Evolutionary conservation across 2,329 filamentous ascomycete genomes (phyloP).

Genomic region (Aspergillus viridinutans): DNA sequence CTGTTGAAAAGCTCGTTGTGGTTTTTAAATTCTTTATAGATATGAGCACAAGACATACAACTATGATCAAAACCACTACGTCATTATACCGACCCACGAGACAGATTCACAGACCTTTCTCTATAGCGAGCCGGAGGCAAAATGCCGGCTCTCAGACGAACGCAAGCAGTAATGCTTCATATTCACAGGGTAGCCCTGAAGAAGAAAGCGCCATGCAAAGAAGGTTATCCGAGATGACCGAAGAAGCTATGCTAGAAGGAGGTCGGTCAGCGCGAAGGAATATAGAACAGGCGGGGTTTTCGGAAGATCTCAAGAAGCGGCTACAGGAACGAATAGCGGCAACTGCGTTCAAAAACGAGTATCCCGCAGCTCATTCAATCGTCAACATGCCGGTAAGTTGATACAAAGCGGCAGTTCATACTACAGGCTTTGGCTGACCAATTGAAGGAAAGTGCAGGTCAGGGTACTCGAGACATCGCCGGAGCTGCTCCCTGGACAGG

Average conservation of each 20-base stretch:
- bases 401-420: neutral
- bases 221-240: slow-evolving; percentile 56
- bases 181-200: slow-evolving; percentile 21
- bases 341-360: slow-evolving; percentile 51
- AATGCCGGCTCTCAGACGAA: slow-evolving; percentile 15
- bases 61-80: slow-evolving; percentile 13
- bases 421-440: neutral
- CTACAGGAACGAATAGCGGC: slow-evolving; percentile 57
- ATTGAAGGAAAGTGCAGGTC: slow-evolving; percentile 55
- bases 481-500: slow-evolving; percentile 72
- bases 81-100: slow-evolving; percentile 9
- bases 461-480: slow-evolving; percentile 65
- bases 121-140: slow-evolving; percentile 21
- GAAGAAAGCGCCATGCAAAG: slow-evolving; percentile 55
- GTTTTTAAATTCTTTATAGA: neutral
- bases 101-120: slow-evolving; percentile 17
- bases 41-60: slow-evolving; percentile 21
- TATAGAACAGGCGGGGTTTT: slow-evolving; percentile 60
- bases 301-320: slow-evolving; percentile 55
- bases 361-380: slow-evolving; percentile 52
- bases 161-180: slow-evolving; percentile 8
- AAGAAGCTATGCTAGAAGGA: slow-evolving; percentile 54
- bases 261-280: slow-evolving; percentile 53
- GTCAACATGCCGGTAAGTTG: slow-evolving; percentile 47
- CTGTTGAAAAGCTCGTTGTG: neutral